Base-by-base conservation (phyloP, 306 rosid genomes). In the Ammopiptanthus mongolicus region DNA sequence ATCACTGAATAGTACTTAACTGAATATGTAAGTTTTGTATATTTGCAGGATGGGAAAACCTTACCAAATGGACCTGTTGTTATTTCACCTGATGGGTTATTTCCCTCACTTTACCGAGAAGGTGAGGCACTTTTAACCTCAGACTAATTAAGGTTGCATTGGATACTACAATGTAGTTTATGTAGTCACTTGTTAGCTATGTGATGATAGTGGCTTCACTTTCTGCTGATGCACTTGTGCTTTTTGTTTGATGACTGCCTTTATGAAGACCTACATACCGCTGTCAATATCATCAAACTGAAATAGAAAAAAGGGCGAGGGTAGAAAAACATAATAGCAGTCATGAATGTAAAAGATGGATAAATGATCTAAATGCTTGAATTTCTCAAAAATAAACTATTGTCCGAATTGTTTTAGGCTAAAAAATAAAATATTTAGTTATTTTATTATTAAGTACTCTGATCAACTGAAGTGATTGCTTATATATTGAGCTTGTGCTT, bases 61-160 rank as follows among this genome's bases (percentile, higher is more conserved):
- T 81, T 95, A 76, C 97, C 98, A 23, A 87, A 83, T 79, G 98
- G 97, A 73, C 98, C 98, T 14, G 76, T 95, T 51, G 98, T 95
- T 70, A 95, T 95, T 73, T 95, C 98, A n/a, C 99, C 99, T 0
- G 99, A 95, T 68, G 98, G 98, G 63, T 81, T 95, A 69, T 90
- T 95, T 79, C 98, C 98, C 66, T 91, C 97, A 8, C 89, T 95
- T 66, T 87, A 15, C 82, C 96, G 97, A 34, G 98, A 95, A 91
- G 98, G 97, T 88, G 88, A 83, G 77, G 25, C 70, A 21, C 68
- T 64, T 79, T 60, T 48, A 48, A 55, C 29, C 28, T 14, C 36
- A 55, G 51, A 53, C 74, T 62, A 4, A 36, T 69, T 56, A 28
- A 61, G 31, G 51, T 17, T 79, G 74, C 28, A 28, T 33, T 65